These are phyloP conservation scores for Pythium brachiatum DNA, from an alignment of 352 stramenopile genomes.

Conservation along the genomic window DNA sequence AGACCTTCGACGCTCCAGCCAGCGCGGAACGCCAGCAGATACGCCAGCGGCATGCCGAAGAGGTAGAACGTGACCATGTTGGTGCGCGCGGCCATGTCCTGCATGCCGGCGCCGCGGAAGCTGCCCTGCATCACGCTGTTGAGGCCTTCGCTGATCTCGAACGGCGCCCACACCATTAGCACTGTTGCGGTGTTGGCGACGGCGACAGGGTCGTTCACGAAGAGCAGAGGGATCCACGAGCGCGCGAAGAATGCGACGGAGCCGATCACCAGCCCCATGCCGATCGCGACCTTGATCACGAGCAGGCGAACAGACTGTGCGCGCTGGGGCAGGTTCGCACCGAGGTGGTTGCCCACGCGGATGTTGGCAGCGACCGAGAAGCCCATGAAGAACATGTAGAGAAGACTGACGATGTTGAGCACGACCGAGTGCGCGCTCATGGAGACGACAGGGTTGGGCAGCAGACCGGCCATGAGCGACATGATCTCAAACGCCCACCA, in stretches of 20 bases:
- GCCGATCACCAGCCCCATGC: conserved; percentile 34
- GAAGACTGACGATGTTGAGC: conserved; percentile 60
- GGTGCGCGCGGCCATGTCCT: conserved; percentile 63
- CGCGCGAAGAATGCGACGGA: conserved; percentile 43
- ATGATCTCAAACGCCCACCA: conserved; percentile 81
- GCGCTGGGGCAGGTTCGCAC: conserved; percentile 56
- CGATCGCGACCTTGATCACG: conserved; percentile 30
- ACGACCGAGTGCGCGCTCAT: conserved; percentile 74
- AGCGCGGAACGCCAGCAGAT: conserved; percentile 53
- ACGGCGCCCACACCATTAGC: conserved; percentile 62
- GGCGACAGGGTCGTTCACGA: conserved; percentile 40
- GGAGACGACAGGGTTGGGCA: conserved; percentile 56
- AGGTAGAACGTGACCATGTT: conserved; percentile 78
- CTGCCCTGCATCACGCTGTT: conserved; percentile 76
- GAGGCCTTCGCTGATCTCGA: conserved; percentile 72
- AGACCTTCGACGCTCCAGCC: conserved; percentile 58
- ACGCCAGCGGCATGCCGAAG: conserved; percentile 69
- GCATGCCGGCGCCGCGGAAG: conserved; percentile 62
- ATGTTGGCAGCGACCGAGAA: conserved; percentile 64
- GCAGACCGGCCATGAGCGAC: conserved; percentile 65
- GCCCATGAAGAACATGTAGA: conserved; percentile 82
- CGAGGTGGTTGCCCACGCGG: conserved; percentile 73
- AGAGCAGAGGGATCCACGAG: conserved; percentile 43
- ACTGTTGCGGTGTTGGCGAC: conserved; percentile 39
- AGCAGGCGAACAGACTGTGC: conserved; percentile 57